Conservation (phyloP, 1,139 yeast genomes). For the Zygotorulaspora mrakii region DNA sequence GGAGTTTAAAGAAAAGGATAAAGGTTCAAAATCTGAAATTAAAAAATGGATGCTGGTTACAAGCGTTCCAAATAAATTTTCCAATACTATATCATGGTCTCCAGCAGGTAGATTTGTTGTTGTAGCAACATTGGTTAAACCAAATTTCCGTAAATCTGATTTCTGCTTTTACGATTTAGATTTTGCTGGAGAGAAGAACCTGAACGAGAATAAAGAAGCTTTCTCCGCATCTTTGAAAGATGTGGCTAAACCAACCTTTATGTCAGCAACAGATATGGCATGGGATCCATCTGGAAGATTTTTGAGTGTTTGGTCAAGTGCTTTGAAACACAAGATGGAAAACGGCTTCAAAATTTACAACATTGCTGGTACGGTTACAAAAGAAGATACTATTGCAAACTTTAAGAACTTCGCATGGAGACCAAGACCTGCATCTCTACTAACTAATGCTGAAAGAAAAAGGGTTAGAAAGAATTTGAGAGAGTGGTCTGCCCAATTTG, state of each 20-base stretch:
- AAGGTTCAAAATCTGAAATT: conserved; percentile 31
- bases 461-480: conserved; percentile 85
- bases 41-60: conserved; percentile 61
- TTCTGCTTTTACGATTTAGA: conserved; percentile 85
- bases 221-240: conserved; percentile 59
- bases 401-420: conserved; percentile 95
- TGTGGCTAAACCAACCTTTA: conserved; percentile 59
- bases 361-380: conserved; percentile 70
- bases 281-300: conserved; percentile 98
- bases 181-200: conserved; percentile 62
- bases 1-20: conserved; percentile 45
- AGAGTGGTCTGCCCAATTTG: conserved; percentile 89
- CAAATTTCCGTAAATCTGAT: conserved; percentile 50
- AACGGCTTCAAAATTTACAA: conserved; percentile 89
- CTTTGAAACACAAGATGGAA: conserved; percentile 80
- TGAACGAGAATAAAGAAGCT: conserved; percentile 32
- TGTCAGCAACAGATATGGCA: conserved; percentile 76
- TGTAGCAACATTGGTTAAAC: conserved; percentile 65
- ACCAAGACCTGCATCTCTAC: conserved; percentile 84
- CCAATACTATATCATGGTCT: conserved; percentile 80
- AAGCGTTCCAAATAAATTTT: conserved; percentile 56
- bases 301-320: conserved; percentile 81
- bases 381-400: conserved; percentile 74
- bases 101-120: conserved; percentile 91
- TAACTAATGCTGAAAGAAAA: conserved; percentile 73